Conservation (phyloP, 1,284 basidiomycete species). For the Cutaneotrichosporon mucoides region DNA sequence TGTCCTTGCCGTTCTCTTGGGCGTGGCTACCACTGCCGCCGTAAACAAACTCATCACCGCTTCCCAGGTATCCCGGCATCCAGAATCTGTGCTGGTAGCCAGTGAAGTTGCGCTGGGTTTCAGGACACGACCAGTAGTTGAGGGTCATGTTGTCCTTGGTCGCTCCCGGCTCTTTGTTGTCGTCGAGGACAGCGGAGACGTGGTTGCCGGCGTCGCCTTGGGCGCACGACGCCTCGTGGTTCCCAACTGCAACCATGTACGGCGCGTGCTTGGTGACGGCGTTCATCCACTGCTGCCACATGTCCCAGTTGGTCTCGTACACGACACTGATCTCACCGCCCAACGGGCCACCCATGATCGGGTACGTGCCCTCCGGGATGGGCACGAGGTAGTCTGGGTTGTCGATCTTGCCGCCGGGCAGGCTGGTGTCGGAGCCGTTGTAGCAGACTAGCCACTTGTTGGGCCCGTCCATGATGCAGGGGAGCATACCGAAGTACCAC, state of each 20-base stretch:
- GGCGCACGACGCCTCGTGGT: slow-evolving; percentile 24
- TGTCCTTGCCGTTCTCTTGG: too few species aligned
- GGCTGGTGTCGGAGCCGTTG: slow-evolving; percentile 25
- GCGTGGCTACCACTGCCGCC: too few species aligned
- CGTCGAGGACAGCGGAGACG: slow-evolving; percentile 21
- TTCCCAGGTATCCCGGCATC: slow-evolving; percentile 28
- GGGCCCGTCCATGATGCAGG: slow-evolving; percentile 16
- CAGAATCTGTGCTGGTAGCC: slow-evolving; percentile 33
- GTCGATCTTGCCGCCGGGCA: slow-evolving; percentile 13
- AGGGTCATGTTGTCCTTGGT: slow-evolving; percentile 11
- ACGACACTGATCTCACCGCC: slow-evolving; percentile 30
- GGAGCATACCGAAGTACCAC: slow-evolving; percentile 31
- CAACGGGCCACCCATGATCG: slow-evolving; percentile 25
- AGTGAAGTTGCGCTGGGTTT: slow-evolving; percentile 26
- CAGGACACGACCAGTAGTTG: slow-evolving; percentile 27
- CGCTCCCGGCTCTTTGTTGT: slow-evolving; percentile 8
- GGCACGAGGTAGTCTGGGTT: slow-evolving; percentile 24
- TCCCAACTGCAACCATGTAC: slow-evolving; percentile 24
- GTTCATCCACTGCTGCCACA: slow-evolving; percentile 44
- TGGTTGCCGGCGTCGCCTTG: slow-evolving; percentile 26
- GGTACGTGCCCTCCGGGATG: slow-evolving; percentile 28
- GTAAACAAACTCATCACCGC: too few species aligned
- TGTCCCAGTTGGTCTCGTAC: slow-evolving; percentile 41
- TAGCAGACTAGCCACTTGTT: slow-evolving; percentile 19
- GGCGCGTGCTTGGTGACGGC: slow-evolving; percentile 35